Conservation (phyloP, 1,139 yeast species). For the Saccharomyces hybrid region DNA sequence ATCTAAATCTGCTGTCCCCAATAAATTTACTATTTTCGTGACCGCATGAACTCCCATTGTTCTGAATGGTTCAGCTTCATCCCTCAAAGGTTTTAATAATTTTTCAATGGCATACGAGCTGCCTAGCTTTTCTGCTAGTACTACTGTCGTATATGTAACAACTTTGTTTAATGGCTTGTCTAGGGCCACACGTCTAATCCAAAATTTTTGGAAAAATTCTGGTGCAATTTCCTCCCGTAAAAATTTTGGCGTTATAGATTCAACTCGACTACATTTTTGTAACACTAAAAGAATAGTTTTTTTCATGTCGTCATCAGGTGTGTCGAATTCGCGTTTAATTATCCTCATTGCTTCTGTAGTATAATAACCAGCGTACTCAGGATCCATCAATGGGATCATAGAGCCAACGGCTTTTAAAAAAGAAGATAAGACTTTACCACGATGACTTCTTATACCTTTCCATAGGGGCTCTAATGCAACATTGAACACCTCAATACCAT, state of each 20-base stretch:
- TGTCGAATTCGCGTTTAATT: conserved; percentile 60
- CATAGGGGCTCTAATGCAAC: conserved; percentile 65
- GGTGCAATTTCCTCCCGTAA: conserved; percentile 47
- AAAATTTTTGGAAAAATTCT: conserved; percentile 63
- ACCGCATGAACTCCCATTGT: conserved; percentile 72
- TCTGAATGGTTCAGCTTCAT: conserved; percentile 74
- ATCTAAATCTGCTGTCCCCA: conserved; percentile 45
- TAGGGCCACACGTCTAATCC: conserved; percentile 66
- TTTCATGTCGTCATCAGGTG: conserved; percentile 89
- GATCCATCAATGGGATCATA: conserved; percentile 78
- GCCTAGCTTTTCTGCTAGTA: conserved; percentile 62
- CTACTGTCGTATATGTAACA: conserved; percentile 69
- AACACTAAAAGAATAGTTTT: conserved; percentile 58
- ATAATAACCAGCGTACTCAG: conserved; percentile 73
- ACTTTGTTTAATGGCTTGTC: conserved; percentile 48
- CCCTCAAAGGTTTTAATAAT: conserved; percentile 57
- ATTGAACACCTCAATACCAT: conserved; percentile 78
- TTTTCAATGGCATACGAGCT: conserved; percentile 52
- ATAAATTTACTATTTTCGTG: conserved; percentile 39
- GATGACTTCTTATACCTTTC: conserved; percentile 67
- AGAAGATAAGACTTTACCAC: conserved; percentile 73
- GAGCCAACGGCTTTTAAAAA: conserved; percentile 74
- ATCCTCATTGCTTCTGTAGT: conserved; percentile 65
- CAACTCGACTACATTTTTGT: conserved; percentile 49
- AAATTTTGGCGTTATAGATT: conserved; percentile 42